phyloP scores from a whole-genome alignment of 306 rosid genomes.

The Cucurbita argyrosperma region DNA sequence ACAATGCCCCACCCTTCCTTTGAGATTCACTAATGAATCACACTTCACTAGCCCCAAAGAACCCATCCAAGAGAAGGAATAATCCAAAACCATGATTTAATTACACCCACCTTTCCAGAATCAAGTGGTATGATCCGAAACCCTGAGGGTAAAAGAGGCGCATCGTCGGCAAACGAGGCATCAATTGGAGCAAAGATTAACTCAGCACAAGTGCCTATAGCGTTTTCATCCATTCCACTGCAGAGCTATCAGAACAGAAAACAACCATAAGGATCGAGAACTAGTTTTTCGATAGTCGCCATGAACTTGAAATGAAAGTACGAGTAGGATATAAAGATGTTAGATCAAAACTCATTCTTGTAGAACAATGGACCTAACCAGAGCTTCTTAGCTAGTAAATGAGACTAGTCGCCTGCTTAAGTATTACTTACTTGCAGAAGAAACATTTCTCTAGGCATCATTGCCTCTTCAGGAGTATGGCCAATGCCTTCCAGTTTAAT shows the following conservation, averaged over 20 bases:
- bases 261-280: background rate
- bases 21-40: background rate
- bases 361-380: background rate
- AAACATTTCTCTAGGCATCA: conserved; percentile 81
- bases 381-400: background rate
- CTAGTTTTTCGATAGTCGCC: background rate
- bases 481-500: conserved; percentile 79
- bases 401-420: background rate
- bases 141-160: conserved; percentile 95
- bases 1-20: background rate
- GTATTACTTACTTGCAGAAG: conserved; percentile 63
- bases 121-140: conserved; percentile 96
- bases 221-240: conserved; percentile 99
- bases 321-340: background rate
- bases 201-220: conserved; percentile 92
- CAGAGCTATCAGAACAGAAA: conserved; percentile 50
- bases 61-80: background rate
- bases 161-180: conserved; percentile 98
- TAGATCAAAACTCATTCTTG: background rate
- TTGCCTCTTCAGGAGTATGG: conserved; percentile 70
- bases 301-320: background rate
- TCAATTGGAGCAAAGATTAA: conserved; percentile 98
- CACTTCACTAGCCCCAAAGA: background rate
- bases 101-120: conserved; percentile 69
- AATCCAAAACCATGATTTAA: background rate